A percentile compares a stretch with the other conserved stretches of the same genome.
Conservation (phyloP, 2,329 filamentous ascomycete genomes). For the Neofusicoccum cordaticola region DNA sequence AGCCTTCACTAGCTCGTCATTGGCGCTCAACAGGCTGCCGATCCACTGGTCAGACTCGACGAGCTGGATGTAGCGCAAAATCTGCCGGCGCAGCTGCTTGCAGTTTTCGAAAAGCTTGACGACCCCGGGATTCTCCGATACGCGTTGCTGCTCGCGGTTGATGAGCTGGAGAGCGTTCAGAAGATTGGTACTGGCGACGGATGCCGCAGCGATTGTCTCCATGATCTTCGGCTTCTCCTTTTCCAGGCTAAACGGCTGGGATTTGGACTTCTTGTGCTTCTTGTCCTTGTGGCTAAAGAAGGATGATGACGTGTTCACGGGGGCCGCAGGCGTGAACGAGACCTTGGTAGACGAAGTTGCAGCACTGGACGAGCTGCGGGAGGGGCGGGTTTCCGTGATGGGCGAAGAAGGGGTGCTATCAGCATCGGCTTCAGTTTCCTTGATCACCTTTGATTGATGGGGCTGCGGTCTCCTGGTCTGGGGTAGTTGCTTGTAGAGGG, state of each 20-base stretch:
- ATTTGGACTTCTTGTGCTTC: slow-evolving; percentile 52
- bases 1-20: slow-evolving; percentile 91
- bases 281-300: slow-evolving; percentile 50
- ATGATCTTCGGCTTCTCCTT: slow-evolving; percentile 86
- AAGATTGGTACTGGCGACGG: slow-evolving; percentile 87
- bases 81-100: slow-evolving; percentile 78
- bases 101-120: slow-evolving; percentile 78
- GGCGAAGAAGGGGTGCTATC: slow-evolving; percentile 50
- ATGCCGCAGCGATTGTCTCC: slow-evolving; percentile 81
- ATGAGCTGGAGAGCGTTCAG: slow-evolving; percentile 83
- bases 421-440: slow-evolving; percentile 74
- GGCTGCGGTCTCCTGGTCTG: slow-evolving; percentile 60
- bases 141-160: slow-evolving; percentile 82
- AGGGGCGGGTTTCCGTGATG: background rate
- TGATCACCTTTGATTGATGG: slow-evolving; percentile 77
- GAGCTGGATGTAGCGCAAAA: slow-evolving; percentile 87
- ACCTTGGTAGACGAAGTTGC: slow-evolving; percentile 6
- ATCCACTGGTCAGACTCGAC: slow-evolving; percentile 88
- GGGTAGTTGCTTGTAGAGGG: slow-evolving; percentile 69
- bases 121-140: slow-evolving; percentile 78
- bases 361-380: slow-evolving; percentile 18
- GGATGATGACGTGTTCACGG: slow-evolving; percentile 20
- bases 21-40: slow-evolving; percentile 85
- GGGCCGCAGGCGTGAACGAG: slow-evolving; percentile 6
- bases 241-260: slow-evolving; percentile 74